Evolutionary conservation across 2,329 filamentous ascomycete genomes (phyloP).

Genomic region (Chrysoporthe austroafricana): DNA sequence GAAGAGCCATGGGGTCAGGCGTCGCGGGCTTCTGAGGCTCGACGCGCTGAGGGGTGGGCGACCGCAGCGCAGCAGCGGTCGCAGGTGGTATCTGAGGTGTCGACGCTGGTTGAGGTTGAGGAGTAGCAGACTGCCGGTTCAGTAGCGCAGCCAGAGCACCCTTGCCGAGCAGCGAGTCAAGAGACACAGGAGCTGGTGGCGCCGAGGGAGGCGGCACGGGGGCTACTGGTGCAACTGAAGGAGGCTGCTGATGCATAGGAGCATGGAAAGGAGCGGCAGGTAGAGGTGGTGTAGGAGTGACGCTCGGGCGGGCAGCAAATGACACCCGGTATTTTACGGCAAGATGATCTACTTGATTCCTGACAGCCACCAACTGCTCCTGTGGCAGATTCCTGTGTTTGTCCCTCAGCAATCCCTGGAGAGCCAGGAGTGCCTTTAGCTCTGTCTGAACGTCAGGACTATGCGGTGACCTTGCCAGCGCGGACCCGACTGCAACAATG

Average conservation of each 20-base stretch:
- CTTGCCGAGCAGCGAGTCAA: constrained; percentile 63
- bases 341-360: constrained; percentile 81
- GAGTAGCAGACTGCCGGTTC: constrained; percentile 55
- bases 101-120: constrained; percentile 49
- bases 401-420: constrained; percentile 78
- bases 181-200: constrained; percentile 46
- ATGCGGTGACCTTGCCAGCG: constrained; percentile 76
- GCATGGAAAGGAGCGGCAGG: constrained; percentile 40
- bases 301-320: constrained; percentile 40
- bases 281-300: constrained; percentile 37
- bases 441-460: constrained; percentile 77
- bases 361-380: constrained; percentile 82
- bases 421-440: constrained; percentile 81
- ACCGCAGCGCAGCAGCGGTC: constrained; percentile 48
- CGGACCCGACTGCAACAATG: constrained; percentile 71
- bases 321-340: constrained; percentile 63
- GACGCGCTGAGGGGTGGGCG: constrained; percentile 51
- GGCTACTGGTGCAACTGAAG: constrained; percentile 39
- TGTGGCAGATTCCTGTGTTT: constrained; percentile 69
- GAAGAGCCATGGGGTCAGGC: constrained; percentile 59
- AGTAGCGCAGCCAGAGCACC: constrained; percentile 64
- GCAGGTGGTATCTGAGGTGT: constrained; percentile 34
- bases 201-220: constrained; percentile 39
- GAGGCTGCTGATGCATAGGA: constrained; percentile 36
- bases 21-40: constrained; percentile 45